A percentile compares a stretch with the other conserved stretches of the same genome.
These are phyloP conservation scores for Hibiscus mutabilis DNA, from an alignment of 345 rosid species.

Conservation along the genomic window DNA sequence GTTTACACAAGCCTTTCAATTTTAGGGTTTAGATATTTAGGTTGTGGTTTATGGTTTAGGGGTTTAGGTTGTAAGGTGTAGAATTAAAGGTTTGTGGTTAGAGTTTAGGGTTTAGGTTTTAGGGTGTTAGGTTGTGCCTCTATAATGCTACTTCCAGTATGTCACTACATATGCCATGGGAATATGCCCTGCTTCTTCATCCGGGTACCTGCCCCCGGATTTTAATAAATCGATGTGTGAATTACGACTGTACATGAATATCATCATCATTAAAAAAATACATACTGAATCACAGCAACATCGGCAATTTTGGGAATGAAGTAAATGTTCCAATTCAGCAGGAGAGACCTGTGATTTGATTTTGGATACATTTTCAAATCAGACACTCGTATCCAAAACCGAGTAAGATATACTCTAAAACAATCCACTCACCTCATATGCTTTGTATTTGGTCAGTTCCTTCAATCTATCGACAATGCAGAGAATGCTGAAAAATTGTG, in stretches of 20 bases:
- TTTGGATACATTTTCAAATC: background rate
- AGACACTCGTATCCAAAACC: background rate
- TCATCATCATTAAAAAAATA: too few species aligned
- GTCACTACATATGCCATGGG: constrained; percentile 91
- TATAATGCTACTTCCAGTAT: constrained; percentile 44
- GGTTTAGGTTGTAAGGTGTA: too few species aligned
- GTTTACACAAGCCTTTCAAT: too few species aligned
- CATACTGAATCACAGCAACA: constrained; percentile 86
- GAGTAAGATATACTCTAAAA: background rate
- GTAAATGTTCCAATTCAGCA: constrained; percentile 76
- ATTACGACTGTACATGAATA: background rate
- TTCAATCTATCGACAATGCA: constrained; percentile 72
- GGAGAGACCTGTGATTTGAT: constrained; percentile 64
- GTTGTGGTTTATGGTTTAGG: too few species aligned
- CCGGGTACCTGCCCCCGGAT: constrained; percentile 56
- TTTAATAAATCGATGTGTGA: background rate
- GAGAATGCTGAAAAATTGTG: too few species aligned
- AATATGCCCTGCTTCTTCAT: constrained; percentile 84
- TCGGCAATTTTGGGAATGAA: constrained; percentile 64
- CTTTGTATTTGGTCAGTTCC: constrained; percentile 91
- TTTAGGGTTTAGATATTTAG: too few species aligned
- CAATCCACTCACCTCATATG: constrained; percentile 52
- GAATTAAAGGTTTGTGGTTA: too few species aligned
- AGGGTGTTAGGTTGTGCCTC: constrained; percentile 34
- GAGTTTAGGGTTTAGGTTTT: too few species aligned